phyloP scores from a whole-genome alignment of 2,329 filamentous ascomycete species.

The Cercospora zeina region DNA sequence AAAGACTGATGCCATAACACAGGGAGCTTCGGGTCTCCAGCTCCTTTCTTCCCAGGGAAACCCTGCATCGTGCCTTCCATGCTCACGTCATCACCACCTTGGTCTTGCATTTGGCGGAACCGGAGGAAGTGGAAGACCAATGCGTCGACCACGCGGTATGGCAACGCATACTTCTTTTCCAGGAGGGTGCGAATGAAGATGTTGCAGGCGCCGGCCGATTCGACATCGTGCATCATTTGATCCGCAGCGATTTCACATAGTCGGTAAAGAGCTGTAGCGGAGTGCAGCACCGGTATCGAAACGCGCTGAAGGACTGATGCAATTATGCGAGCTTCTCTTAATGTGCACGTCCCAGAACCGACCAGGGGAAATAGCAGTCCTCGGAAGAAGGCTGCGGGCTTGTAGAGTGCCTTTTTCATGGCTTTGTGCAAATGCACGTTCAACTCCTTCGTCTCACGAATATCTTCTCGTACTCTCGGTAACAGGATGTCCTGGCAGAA shows the following conservation, averaged over 20 bases:
- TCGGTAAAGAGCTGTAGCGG: conserved; percentile 84
- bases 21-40: conserved; percentile 62
- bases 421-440: conserved; percentile 95
- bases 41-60: conserved; percentile 42
- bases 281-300: conserved; percentile 87
- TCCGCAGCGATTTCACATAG: conserved; percentile 93
- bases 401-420: conserved; percentile 89
- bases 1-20: conserved; percentile 97
- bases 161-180: conserved; percentile 95
- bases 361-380: conserved; percentile 91
- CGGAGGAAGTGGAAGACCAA: conserved; percentile 96
- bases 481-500: conserved; percentile 87
- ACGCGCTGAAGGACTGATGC: conserved; percentile 81
- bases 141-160: conserved; percentile 90
- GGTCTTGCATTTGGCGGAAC: conserved; percentile 71
- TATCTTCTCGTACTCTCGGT: conserved; percentile 88
- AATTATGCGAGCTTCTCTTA: conserved; percentile 89
- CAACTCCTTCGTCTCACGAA: conserved; percentile 89
- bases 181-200: conserved; percentile 90
- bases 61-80: conserved; percentile 51
- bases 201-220: conserved; percentile 88
- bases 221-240: conserved; percentile 77
- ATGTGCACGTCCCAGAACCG: conserved; percentile 78
- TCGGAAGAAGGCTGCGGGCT: conserved; percentile 95
- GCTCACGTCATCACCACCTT: conserved; percentile 56